Evolutionary conservation across 371 early-diverging fungal species (phyloP).

Genomic region (Mortierella sp.): DNA sequence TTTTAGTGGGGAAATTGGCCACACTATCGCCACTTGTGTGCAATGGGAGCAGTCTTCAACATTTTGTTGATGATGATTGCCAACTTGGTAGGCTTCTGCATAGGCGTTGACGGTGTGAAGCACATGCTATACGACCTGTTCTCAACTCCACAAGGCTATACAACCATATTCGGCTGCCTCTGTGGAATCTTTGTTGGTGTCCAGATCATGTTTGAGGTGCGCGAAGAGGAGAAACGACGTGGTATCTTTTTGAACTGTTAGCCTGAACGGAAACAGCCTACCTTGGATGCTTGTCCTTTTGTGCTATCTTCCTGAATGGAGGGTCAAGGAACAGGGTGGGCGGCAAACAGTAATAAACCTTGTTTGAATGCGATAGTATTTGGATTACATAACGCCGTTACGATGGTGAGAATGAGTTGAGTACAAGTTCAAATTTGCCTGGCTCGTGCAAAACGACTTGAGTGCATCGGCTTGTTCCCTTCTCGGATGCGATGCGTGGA

Average conservation of each 20-base stretch:
- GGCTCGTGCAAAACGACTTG: no score
- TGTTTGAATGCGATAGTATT: no score
- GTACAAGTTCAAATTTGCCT: no score
- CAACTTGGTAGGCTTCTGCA: conserved; percentile 94
- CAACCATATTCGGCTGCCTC: conserved; percentile 50
- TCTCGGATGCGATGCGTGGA: no score
- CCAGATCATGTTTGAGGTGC: conserved; percentile 88
- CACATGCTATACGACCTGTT: conserved; percentile 61
- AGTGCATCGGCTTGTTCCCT: no score
- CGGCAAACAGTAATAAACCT: no score
- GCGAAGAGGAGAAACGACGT: conserved; percentile 73
- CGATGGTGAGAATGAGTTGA: no score
- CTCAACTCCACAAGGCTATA: conserved; percentile 30
- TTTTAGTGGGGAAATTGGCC: conserved; percentile 67
- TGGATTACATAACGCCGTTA: no score
- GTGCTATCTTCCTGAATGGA: background rate
- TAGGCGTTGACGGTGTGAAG: conserved; percentile 86
- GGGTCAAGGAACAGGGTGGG: background rate
- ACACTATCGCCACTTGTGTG: conserved; percentile 85
- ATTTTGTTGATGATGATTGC: conserved; percentile 94
- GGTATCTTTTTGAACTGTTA: conserved; percentile 52
- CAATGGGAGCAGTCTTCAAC: conserved; percentile 85
- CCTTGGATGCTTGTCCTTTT: no score
- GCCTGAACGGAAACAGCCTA: background rate
- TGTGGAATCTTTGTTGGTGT: conserved; percentile 73